These are phyloP conservation scores for Penicillium atrosanguineum DNA, from an alignment of 495 filamentous ascomycete genomes.

Conservation along the genomic window DNA sequence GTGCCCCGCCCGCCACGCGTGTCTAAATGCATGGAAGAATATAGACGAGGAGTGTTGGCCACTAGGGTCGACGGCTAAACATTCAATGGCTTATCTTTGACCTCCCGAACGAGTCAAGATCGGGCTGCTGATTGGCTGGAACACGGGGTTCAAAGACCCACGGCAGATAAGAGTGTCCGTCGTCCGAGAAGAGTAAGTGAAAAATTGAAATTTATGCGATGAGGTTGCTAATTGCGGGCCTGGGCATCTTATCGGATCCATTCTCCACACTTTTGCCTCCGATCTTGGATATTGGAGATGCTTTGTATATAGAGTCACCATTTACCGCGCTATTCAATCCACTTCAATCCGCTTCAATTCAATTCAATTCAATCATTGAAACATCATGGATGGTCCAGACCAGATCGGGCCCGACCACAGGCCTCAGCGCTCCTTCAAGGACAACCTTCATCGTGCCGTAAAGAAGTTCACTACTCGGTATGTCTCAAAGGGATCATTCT, in stretches of 20 bases:
- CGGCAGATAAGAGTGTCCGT: slow-evolving; percentile 5
- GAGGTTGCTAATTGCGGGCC: slow-evolving; percentile 19
- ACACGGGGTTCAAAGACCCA: neutral
- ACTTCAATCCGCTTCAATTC: neutral
- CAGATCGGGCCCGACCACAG: slow-evolving; percentile 48
- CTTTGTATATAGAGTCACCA: neutral
- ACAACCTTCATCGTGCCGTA: slow-evolving; percentile 34
- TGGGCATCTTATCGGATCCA: slow-evolving; percentile 9
- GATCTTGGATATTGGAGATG: neutral
- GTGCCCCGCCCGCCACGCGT: no score
- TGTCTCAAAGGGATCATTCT: slow-evolving; percentile 1
- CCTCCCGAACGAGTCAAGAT: neutral
- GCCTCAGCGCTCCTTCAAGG: slow-evolving; percentile 38
- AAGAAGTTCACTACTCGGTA: slow-evolving; percentile 52
- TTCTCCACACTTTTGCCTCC: slow-evolving; percentile 1
- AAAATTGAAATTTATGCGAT: slow-evolving; percentile 15
- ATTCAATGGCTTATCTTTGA: slow-evolving; percentile 5
- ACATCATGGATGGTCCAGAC: slow-evolving; percentile 47
- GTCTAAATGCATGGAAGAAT: no score
- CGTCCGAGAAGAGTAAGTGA: neutral
- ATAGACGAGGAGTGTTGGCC: neutral
- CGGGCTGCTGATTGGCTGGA: neutral
- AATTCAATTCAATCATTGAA: neutral
- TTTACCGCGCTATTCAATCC: no score
- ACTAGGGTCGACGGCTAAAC: neutral